Percentiles rank a stretch among this genome's conserved stretches.
phyloP scores from a whole-genome alignment of 352 stramenopile species.

The Globisporangium orthogonon region DNA sequence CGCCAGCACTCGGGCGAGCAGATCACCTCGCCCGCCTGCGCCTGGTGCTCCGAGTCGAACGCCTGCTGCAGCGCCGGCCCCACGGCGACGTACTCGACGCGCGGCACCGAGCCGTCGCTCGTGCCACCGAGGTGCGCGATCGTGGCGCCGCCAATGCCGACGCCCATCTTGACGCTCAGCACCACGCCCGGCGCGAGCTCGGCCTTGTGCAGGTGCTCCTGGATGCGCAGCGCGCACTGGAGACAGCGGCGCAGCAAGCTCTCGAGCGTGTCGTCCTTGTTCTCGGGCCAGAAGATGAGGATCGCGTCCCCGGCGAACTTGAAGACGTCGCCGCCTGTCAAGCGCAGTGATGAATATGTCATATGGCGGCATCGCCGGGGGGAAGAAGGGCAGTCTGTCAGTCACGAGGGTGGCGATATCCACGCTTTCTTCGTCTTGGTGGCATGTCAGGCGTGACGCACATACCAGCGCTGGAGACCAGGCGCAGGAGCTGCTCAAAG shows the following conservation, averaged over 20 bases:
- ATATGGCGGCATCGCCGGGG: too few relatives aligned
- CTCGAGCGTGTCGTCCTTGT: slow-evolving; percentile 87
- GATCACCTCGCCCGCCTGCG: slow-evolving; percentile 86
- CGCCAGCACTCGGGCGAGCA: slow-evolving; percentile 81
- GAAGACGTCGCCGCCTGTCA: slow-evolving; percentile 78
- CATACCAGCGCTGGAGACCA: slow-evolving; percentile 62
- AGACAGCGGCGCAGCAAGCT: slow-evolving; percentile 69
- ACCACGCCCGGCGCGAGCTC: slow-evolving; percentile 81
- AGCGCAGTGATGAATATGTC: not conserved
- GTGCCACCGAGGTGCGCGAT: slow-evolving; percentile 88
- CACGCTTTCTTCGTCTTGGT: not conserved
- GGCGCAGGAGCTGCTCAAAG: slow-evolving; percentile 81
- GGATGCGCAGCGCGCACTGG: slow-evolving; percentile 89
- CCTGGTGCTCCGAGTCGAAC: slow-evolving; percentile 86
- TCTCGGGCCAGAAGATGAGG: slow-evolving; percentile 92
- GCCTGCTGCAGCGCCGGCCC: slow-evolving; percentile 89
- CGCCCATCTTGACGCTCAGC: slow-evolving; percentile 93
- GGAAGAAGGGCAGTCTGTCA: not conserved
- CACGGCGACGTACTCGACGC: slow-evolving; percentile 91
- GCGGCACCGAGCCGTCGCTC: slow-evolving; percentile 65
- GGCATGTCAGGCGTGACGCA: not conserved
- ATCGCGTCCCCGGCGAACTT: slow-evolving; percentile 96
- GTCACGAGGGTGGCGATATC: not conserved
- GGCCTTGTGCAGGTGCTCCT: slow-evolving; percentile 84
- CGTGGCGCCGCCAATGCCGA: slow-evolving; percentile 84